Base-by-base conservation (phyloP, 2,329 filamentous ascomycete species). In the Botrytis fragariae region DNA sequence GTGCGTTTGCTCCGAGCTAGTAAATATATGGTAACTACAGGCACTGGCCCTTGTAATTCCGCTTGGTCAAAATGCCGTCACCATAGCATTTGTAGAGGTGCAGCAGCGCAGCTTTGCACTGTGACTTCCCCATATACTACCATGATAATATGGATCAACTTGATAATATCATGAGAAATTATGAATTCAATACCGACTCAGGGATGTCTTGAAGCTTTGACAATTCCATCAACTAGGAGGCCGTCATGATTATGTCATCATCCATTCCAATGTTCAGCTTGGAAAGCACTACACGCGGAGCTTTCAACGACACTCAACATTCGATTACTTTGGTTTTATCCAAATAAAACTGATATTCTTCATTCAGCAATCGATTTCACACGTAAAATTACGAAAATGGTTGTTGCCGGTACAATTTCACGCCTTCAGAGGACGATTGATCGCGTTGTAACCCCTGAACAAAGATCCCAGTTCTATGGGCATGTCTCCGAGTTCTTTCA, bases 371-470 rank as follows among this genome's bases (percentile, higher is more conserved):
- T 25, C 8, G 16, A 54, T 57, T 7, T 3, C 5, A 10, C 37
- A 59, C 48, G 18, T 44, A 10, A 44, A 57, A 25, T 18, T 10
- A 7, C 18, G 5, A 72, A 59, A 20, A 72, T 72, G 70, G 61
- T 44, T 9, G 61, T 61, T 3, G 37, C 76, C 42, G 74, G 73
- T 32, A 69, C 77, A 35, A 62, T 78, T 59, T 71, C 71, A 48
- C 74, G 76, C 64, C 59, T 57, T 25, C 75, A 78, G 60, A 69
- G 62, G 61, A 71, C 79, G 12, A 77, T 90, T 45, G 85, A 91
- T 77, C 81, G 81, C 54, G 78, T 89, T 72, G 84, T 93, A 61
- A 87, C 89, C 62, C 90, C 91, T 0, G 83, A 88, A 51, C 87
- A 87, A 74, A 87, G 92, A 68, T 85, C 89, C 75, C 84, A 85